Evolutionary conservation across 805 yeast species (phyloP).

Genomic region (Teunomyces panamensis): DNA sequence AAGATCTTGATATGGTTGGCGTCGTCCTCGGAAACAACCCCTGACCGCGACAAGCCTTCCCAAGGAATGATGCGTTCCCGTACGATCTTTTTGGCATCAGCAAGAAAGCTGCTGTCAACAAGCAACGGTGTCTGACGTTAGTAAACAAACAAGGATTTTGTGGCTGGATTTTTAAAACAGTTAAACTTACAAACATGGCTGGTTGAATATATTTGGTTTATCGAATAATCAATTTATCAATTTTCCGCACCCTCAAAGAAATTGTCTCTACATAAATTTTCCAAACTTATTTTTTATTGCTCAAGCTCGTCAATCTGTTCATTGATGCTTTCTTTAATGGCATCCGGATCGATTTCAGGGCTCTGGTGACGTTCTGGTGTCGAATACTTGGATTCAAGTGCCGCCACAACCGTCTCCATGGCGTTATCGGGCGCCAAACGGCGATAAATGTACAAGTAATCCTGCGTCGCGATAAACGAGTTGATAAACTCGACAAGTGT

Average conservation of each 20-base stretch:
- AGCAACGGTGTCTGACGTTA: constrained; percentile 29
- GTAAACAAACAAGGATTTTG: not conserved
- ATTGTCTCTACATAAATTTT: too few species aligned
- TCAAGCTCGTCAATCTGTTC: constrained; percentile 11
- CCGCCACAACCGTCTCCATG: constrained; percentile 7
- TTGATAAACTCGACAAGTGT: constrained; percentile 13
- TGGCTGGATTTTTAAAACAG: not conserved
- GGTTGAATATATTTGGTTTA: not conserved
- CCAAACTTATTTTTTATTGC: too few species aligned
- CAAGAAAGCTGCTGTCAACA: constrained; percentile 64
- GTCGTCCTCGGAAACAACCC: constrained; percentile 62
- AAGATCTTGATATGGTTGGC: constrained; percentile 57
- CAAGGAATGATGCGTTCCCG: constrained; percentile 84
- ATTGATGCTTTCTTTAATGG: constrained; percentile 8
- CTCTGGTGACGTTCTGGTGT: not conserved
- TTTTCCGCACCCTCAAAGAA: too few species aligned
- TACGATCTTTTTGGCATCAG: constrained; percentile 63
- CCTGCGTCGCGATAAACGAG: constrained; percentile 16
- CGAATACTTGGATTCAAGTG: not conserved
- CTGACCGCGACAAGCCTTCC: constrained; percentile 84
- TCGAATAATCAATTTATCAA: too few species aligned
- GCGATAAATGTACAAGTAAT: constrained; percentile 29
- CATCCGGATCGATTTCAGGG: constrained; percentile 8
- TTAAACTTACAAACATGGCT: too few species aligned
- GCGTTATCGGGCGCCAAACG: constrained; percentile 16